Conservation (phyloP, 2,329 filamentous ascomycete species). For the Ampelomyces quisqualis region DNA sequence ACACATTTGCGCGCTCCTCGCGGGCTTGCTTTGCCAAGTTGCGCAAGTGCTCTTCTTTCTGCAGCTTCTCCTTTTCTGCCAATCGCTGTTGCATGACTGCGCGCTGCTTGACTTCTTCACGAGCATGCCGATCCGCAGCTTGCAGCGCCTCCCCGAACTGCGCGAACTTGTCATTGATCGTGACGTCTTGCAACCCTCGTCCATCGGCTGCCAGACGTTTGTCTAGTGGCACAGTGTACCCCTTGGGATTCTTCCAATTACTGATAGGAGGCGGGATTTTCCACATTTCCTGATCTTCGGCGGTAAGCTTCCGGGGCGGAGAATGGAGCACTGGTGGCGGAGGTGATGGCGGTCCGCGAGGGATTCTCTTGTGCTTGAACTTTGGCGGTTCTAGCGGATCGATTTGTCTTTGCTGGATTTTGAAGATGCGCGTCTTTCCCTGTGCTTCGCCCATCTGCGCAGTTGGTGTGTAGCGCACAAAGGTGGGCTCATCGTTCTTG, state of each 20-base stretch:
- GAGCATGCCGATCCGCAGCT: constrained; percentile 89
- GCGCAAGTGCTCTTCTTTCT: constrained; percentile 90
- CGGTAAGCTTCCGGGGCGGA: constrained; percentile 89
- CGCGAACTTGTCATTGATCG: constrained; percentile 98
- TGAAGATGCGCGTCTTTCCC: constrained; percentile 94
- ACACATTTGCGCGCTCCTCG: constrained; percentile 67
- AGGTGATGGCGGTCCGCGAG: constrained; percentile 84
- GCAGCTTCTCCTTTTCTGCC: constrained; percentile 92
- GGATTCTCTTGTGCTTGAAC: constrained; percentile 99
- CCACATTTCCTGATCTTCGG: constrained; percentile 97
- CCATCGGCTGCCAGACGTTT: constrained; percentile 95
- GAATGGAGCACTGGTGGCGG: constrained; percentile 94
- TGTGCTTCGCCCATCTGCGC: constrained; percentile 91
- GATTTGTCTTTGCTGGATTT: constrained; percentile 90
- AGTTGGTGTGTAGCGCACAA: constrained; percentile 91
- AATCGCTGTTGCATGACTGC: constrained; percentile 93
- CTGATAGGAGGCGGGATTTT: constrained; percentile 86
- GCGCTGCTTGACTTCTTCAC: constrained; percentile 91
- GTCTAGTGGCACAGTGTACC: constrained; percentile 92
- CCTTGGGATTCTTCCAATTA: constrained; percentile 99
- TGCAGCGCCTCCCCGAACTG: constrained; percentile 93
- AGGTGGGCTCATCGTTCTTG: constrained; percentile 81
- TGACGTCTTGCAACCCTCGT: constrained; percentile 84
- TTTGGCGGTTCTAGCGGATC: constrained; percentile 98
- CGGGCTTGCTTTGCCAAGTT: constrained; percentile 87